phyloP scores from a whole-genome alignment of 768 basidiomycete species.

The Holtermannia corniformis region DNA sequence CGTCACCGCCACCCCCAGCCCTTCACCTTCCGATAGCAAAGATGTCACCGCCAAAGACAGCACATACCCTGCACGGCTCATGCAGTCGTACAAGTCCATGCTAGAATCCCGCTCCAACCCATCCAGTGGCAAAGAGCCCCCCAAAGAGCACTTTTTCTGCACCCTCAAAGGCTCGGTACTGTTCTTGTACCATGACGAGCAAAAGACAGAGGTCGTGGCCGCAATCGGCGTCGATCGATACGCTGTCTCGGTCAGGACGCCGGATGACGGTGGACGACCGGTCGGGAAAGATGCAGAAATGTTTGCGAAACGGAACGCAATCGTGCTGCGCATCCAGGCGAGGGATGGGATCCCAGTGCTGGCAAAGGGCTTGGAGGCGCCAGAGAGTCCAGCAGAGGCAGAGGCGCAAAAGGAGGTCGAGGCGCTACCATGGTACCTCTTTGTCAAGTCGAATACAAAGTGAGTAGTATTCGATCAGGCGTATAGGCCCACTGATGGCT shows the following conservation, averaged over 20 bases:
- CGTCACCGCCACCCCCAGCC: slow-evolving; percentile 1
- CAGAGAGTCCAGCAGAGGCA: slow-evolving; percentile 46
- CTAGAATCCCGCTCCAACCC: slow-evolving; percentile 15
- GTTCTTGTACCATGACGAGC: slow-evolving; percentile 89
- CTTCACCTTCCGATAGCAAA: background rate
- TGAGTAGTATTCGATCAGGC: slow-evolving; percentile 4
- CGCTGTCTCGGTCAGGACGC: slow-evolving; percentile 59
- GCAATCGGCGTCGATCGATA: slow-evolving; percentile 78
- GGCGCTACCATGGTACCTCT: slow-evolving; percentile 79
- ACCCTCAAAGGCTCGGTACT: slow-evolving; percentile 83
- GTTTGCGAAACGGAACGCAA: slow-evolving; percentile 80
- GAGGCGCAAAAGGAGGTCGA: slow-evolving; percentile 42
- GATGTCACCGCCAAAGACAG: slow-evolving; percentile 5
- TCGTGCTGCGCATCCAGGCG: slow-evolving; percentile 42
- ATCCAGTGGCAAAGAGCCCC: slow-evolving; percentile 42
- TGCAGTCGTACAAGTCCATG: slow-evolving; percentile 23
- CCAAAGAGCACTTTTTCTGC: slow-evolving; percentile 88
- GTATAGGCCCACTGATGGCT: background rate
- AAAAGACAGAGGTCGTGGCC: slow-evolving; percentile 78
- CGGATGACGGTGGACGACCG: slow-evolving; percentile 48
- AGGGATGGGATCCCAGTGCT: slow-evolving; percentile 17
- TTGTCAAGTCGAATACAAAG: slow-evolving; percentile 72
- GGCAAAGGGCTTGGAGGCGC: slow-evolving; percentile 35
- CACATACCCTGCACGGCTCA: slow-evolving; percentile 23
- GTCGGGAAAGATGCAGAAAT: slow-evolving; percentile 56